Conservation (phyloP, 208 protist genomes). For the Naegleria fowleri region DNA sequence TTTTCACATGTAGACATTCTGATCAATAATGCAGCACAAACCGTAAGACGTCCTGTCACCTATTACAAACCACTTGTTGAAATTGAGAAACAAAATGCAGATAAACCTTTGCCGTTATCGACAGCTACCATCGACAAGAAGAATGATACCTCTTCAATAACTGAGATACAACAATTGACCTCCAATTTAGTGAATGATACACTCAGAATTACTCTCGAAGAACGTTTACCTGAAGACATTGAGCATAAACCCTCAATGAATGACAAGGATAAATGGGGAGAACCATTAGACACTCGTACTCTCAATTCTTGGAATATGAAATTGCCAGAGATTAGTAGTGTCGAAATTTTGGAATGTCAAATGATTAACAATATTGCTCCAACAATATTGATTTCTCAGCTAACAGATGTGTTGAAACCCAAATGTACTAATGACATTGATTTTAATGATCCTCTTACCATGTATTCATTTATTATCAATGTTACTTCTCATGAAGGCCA, state of each 20-base stretch:
- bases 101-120: background rate
- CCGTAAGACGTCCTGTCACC: constrained; percentile 48
- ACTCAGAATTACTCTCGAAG: background rate
- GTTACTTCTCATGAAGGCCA: constrained; percentile 36
- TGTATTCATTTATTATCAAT: background rate
- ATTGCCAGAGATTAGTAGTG: constrained; percentile 39
- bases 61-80: constrained; percentile 47
- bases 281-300: constrained; percentile 47
- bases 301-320: constrained; percentile 39
- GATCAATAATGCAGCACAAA: constrained; percentile 70
- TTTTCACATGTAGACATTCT: constrained; percentile 43
- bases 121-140: background rate
- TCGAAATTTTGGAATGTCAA: constrained; percentile 15
- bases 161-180: background rate
- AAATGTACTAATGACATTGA: constrained; percentile 50
- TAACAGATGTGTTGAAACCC: background rate
- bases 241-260: background rate
- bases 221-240: background rate
- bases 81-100: background rate
- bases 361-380: constrained; percentile 29
- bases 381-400: background rate
- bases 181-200: background rate
- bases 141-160: background rate
- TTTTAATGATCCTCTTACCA: background rate
- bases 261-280: constrained; percentile 29